phyloP scores from a whole-genome alignment of 306 rosid genomes.

The Arachis hypogaea region DNA sequence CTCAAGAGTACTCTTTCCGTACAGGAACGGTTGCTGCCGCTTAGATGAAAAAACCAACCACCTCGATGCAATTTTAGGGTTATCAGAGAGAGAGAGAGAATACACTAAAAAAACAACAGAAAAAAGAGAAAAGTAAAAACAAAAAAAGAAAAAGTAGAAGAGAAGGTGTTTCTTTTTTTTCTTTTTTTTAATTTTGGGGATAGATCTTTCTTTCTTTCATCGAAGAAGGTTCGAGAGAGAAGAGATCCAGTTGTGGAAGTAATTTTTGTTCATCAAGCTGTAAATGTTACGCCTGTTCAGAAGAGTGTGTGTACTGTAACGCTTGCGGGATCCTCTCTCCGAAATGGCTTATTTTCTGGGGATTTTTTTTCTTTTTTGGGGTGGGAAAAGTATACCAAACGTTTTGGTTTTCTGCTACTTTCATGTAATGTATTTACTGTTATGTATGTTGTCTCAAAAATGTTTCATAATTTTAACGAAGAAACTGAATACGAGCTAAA shows the following conservation, averaged over 20 bases:
- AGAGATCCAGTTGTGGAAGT: constrained; percentile 23
- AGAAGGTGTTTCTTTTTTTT: not conserved
- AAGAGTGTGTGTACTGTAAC: constrained; percentile 3
- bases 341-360: constrained; percentile 45
- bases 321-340: constrained; percentile 47
- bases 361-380: not conserved
- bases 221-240: constrained; percentile 47
- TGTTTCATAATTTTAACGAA: constrained; percentile 38
- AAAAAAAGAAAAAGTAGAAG: not conserved
- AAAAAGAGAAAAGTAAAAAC: not conserved
- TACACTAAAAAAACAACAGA: not conserved
- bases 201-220: constrained; percentile 16
- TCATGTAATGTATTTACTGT: not conserved
- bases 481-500: constrained; percentile 25
- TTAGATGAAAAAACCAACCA: constrained; percentile 38
- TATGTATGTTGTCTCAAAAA: constrained; percentile 14
- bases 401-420: not conserved
- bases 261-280: constrained; percentile 41
- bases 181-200: not conserved
- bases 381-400: not conserved
- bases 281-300: constrained; percentile 41
- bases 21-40: constrained; percentile 87
- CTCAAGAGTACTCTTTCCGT: constrained; percentile 57
- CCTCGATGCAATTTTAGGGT: not conserved
- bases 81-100: not conserved